Evolutionary conservation across 306 rosid species (phyloP).

Genomic region (Rosa persica): DNA sequence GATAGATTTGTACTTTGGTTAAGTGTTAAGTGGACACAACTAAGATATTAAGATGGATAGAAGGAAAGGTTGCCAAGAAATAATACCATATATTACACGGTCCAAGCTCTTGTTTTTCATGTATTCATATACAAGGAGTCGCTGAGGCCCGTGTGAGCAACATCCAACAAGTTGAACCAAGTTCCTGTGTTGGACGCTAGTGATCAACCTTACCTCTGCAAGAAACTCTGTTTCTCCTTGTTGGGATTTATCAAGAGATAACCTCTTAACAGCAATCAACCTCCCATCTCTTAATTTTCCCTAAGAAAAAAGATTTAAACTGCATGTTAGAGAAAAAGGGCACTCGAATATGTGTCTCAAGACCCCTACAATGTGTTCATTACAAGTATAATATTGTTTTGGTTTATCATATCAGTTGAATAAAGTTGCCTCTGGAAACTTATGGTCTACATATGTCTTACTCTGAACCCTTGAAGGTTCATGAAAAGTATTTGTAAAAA

Average conservation of each 20-base stretch:
- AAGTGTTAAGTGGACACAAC: background rate
- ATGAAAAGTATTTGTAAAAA: background rate
- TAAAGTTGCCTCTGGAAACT: background rate
- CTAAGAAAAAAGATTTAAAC: constrained; percentile 31
- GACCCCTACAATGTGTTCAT: background rate
- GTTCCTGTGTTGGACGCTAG: constrained; percentile 90
- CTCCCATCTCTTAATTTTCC: constrained; percentile 74
- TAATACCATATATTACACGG: constrained; percentile 57
- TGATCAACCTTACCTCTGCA: constrained; percentile 78
- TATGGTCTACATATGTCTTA: background rate
- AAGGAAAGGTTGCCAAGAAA: constrained; percentile 11
- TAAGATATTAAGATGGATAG: background rate
- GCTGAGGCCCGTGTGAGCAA: constrained; percentile 76
- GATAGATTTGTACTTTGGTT: background rate
- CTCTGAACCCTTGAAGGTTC: background rate
- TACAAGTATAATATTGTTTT: background rate
- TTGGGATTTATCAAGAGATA: constrained; percentile 71
- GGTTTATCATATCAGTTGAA: background rate
- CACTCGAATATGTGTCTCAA: constrained; percentile 12
- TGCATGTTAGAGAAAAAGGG: constrained; percentile 1
- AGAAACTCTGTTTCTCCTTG: constrained; percentile 90
- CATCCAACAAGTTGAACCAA: constrained; percentile 84
- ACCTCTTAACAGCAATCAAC: constrained; percentile 67
- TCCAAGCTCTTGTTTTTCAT: constrained; percentile 83
- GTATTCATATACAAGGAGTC: constrained; percentile 85